Evolutionary conservation across 371 early-diverging fungal genomes (phyloP), one percentile per base, ranked within the genome.

Genomic region (Chytridium lagenaria): DNA sequence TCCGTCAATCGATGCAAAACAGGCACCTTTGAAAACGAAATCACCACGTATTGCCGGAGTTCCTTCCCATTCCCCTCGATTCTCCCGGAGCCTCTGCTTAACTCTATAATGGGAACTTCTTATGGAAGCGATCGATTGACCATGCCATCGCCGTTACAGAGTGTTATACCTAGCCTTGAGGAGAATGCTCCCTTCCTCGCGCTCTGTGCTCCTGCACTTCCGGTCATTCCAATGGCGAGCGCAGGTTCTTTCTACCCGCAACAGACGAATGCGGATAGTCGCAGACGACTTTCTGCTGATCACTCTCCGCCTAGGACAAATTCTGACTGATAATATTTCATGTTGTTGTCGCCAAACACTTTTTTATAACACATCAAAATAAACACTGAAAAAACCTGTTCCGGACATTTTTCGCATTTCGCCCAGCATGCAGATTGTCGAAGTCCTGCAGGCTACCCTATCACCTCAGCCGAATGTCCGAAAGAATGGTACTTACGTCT

Each of bases 131-230:
- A 26, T 10, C 34, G 30, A 15, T 10, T 63, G 37, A 33, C 63
- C 31, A 30, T 19, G 57, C 57, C 63, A 34, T 66, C 66, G 44
- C 66, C 66, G n/a, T 15, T 44, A 2, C 44, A 44, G 16, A 44
- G 44, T 26, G 66, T 66, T 5, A 38, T 66, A 3, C 66, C 66
- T 15, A 37, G 33, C 37, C 28, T 38, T 3, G 66, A 66, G 28
- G 38, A 7, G 12, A 66, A 66, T 28, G 66, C 66, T 2, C 66
- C 66, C 19, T 44, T 40, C 44, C 44, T 66, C 7, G 66, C 66
- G 2, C 66, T 66, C 38, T 66, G 66, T 28, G 66, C 66, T 2
- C 66, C 66, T 3, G 66, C 66, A 12, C 66, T 66, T 15, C 61
- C 61, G 5, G 15, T 61, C 12, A 33, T 61, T 23, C 61, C 61